A percentile compares a stretch with the other conserved stretches of the same genome.
These are phyloP conservation scores for Anthoceros angustus DNA, from an alignment of 225 moss, liverwort and hornwort species.

Conservation along the genomic window DNA sequence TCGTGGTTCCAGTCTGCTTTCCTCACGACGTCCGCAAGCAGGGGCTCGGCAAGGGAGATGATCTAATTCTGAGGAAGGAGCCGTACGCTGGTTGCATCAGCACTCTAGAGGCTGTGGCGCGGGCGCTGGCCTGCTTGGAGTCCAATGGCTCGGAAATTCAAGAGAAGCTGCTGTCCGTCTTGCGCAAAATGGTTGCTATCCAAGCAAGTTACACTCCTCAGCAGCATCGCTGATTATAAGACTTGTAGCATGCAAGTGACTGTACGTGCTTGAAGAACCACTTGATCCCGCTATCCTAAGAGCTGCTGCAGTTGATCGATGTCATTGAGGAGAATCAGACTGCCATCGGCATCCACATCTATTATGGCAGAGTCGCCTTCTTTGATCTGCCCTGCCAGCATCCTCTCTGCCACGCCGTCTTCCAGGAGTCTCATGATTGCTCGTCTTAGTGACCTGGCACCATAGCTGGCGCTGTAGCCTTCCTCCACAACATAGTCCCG, in stretches of 20 bases:
- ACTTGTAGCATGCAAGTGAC: too few species aligned
- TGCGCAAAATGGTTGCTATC: slow-evolving; percentile 58
- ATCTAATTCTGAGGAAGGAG: slow-evolving; percentile 62
- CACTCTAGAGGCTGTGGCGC: slow-evolving; percentile 80
- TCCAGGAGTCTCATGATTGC: not conserved
- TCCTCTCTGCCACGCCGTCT: not conserved
- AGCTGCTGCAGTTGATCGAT: not conserved
- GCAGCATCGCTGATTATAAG: too few species aligned
- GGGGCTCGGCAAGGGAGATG: slow-evolving; percentile 55
- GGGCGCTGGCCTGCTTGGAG: slow-evolving; percentile 46
- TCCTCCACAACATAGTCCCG: not conserved
- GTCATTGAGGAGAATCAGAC: not conserved
- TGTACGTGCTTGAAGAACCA: too few species aligned
- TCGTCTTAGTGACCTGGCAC: not conserved
- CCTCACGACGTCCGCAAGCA: slow-evolving; percentile 41
- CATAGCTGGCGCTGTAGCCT: not conserved
- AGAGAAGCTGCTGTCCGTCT: slow-evolving; percentile 38
- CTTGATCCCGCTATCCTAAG: not conserved
- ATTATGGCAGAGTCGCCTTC: not conserved
- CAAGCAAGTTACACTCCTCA: slow-evolving; percentile 16
- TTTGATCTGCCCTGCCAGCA: not conserved
- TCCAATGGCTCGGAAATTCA: slow-evolving; percentile 31
- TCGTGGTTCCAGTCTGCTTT: slow-evolving; percentile 56
- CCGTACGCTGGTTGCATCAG: slow-evolving; percentile 85
- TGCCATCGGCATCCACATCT: not conserved